Conservation (phyloP, 768 basidiomycete genomes). For the Termitomyces sp. region DNA sequence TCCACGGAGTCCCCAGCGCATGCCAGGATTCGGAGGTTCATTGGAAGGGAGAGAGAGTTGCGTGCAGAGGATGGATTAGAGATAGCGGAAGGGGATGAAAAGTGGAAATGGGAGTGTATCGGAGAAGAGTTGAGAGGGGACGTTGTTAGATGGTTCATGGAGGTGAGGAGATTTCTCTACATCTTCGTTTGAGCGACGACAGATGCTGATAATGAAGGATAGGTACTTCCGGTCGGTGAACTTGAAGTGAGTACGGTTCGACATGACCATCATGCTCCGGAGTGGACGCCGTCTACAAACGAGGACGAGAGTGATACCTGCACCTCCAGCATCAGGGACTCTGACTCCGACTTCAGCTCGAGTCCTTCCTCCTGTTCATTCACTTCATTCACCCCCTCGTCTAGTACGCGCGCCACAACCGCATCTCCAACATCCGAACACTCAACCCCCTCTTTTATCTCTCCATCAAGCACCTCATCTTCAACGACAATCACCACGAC, state of each 20-base stretch:
- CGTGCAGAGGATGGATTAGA: neutral
- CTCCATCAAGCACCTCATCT: neutral
- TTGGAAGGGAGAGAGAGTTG: neutral
- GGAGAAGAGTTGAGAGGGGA: conserved; percentile 1
- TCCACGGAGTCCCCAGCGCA: neutral
- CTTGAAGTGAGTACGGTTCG: neutral
- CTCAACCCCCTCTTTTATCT: neutral
- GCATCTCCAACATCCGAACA: neutral
- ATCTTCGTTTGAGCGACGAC: neutral
- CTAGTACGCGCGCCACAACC: neutral
- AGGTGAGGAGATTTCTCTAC: neutral
- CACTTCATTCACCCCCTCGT: neutral
- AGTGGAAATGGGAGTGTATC: conserved; percentile 1
- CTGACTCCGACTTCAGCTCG: neutral
- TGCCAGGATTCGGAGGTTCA: neutral
- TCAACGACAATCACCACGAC: conserved; percentile 10
- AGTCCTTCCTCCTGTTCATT: neutral
- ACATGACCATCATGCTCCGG: no score
- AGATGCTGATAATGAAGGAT: no score
- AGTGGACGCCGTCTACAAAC: no score
- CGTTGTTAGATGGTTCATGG: neutral
- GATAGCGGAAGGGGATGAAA: neutral
- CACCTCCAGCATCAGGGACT: neutral
- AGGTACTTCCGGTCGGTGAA: neutral
- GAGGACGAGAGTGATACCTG: neutral